Percentiles rank a stretch among this genome's conserved stretches.
Conservation (phyloP, 768 basidiomycete genomes). For the Artomyces pyxidatus region DNA sequence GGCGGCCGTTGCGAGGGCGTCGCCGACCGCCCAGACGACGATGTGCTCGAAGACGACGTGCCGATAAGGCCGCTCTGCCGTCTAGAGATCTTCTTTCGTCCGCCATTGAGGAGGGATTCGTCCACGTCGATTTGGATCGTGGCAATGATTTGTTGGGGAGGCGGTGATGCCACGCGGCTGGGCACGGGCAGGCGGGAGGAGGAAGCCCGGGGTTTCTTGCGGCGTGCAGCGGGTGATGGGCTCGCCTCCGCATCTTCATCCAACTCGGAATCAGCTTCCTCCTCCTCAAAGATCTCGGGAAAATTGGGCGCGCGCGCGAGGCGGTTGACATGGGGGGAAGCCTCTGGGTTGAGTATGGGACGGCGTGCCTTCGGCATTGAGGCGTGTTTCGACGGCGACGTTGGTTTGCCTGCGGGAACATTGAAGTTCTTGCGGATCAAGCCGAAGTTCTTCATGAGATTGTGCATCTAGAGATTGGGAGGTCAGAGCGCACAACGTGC, state of each 20-base stretch:
- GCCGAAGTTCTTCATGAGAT: slow-evolving; percentile 54
- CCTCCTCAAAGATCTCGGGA: slow-evolving; percentile 62
- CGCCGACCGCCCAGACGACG: slow-evolving; percentile 24
- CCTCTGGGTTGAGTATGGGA: slow-evolving; percentile 32
- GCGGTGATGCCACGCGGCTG: slow-evolving; percentile 32
- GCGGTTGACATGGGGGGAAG: slow-evolving; percentile 44
- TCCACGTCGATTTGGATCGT: slow-evolving; percentile 22
- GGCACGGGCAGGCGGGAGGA: slow-evolving; percentile 40
- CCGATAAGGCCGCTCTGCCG: slow-evolving; percentile 42
- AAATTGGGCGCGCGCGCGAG: slow-evolving; percentile 59
- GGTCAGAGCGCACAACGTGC: not conserved
- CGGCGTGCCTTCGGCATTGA: slow-evolving; percentile 33
- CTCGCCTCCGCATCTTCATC: slow-evolving; percentile 32
- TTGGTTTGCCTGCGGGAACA: slow-evolving; percentile 29
- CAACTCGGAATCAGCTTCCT: slow-evolving; percentile 44
- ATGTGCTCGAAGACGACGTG: slow-evolving; percentile 26
- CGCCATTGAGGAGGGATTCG: slow-evolving; percentile 24
- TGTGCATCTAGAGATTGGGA: slow-evolving; percentile 9
- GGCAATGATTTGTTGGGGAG: slow-evolving; percentile 24
- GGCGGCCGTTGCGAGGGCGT: slow-evolving; percentile 44
- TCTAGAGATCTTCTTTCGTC: slow-evolving; percentile 29
- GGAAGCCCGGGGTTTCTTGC: slow-evolving; percentile 39
- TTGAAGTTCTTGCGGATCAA: slow-evolving; percentile 57
- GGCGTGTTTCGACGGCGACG: slow-evolving; percentile 39
- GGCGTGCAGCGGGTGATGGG: slow-evolving; percentile 30